Conservation (phyloP, 78 protist genomes). For the Dictyostelium capitatum region DNA sequence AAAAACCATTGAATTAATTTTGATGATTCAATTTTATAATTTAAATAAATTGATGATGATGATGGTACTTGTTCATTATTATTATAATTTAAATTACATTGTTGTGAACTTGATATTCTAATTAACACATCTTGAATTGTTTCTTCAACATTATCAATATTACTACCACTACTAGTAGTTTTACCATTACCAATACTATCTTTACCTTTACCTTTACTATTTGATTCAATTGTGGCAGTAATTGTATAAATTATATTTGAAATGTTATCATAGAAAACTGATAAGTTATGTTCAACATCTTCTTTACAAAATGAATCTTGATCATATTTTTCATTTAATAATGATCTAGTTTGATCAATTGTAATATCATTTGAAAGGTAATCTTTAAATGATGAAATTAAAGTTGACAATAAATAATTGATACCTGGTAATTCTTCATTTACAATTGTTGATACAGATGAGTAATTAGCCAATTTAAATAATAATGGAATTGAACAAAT, state of each 20-base stretch:
- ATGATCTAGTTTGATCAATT: neutral
- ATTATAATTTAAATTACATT: neutral
- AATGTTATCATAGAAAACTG: conserved; percentile 26
- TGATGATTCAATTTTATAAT: conserved; percentile 13
- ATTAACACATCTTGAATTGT: conserved; percentile 1
- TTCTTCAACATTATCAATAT: neutral
- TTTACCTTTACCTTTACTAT: neutral
- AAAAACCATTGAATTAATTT: conserved; percentile 19
- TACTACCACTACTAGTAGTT: neutral
- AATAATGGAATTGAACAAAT: neutral
- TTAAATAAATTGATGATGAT: too few relatives aligned
- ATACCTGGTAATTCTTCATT: conserved; percentile 28
- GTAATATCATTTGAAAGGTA: neutral
- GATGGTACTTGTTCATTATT: too few relatives aligned
- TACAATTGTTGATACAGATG: neutral
- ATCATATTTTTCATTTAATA: conserved; percentile 3
- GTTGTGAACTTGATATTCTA: conserved; percentile 15
- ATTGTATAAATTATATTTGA: neutral
- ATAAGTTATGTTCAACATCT: neutral
- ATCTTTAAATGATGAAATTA: neutral
- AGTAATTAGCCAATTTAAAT: neutral
- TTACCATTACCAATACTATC: neutral
- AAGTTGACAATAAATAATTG: neutral
- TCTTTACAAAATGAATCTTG: conserved; percentile 42
- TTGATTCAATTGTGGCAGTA: neutral